phyloP scores from a whole-genome alignment of 208 protist genomes.

The Trypanosoma caninum region DNA sequence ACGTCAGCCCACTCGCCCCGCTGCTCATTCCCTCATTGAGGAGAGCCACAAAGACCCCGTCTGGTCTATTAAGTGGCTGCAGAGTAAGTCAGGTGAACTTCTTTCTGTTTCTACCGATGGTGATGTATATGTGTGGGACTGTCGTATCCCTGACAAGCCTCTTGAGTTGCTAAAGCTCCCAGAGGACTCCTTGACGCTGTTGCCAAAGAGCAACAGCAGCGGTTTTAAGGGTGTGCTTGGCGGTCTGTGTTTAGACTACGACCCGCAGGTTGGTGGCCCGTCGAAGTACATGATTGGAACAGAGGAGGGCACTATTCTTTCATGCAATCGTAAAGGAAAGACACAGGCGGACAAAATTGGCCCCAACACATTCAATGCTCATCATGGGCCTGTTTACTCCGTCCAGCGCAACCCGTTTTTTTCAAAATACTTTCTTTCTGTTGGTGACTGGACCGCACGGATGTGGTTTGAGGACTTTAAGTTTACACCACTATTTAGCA shows the following conservation, averaged over 20 bases:
- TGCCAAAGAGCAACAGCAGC: conserved; percentile 89
- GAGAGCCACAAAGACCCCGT: conserved; percentile 97
- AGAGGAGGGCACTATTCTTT: conserved; percentile 93
- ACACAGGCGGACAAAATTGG: conserved; percentile 91
- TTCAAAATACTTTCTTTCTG: conserved; percentile 96
- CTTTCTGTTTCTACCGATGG: conserved; percentile 95
- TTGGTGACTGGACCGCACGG: conserved; percentile 96
- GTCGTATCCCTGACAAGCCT: conserved; percentile 91
- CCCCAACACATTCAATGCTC: conserved; percentile 93
- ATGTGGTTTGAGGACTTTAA: conserved; percentile 97
- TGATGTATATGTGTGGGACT: conserved; percentile 95
- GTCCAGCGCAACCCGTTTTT: conserved; percentile 94
- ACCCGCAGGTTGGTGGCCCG: conserved; percentile 90
- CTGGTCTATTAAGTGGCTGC: conserved; percentile 95
- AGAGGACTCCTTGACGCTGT: conserved; percentile 82
- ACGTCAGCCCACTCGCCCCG: conserved; percentile 86
- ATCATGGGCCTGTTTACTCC: conserved; percentile 95
- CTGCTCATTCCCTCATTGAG: conserved; percentile 91
- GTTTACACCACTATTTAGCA: conserved; percentile 94
- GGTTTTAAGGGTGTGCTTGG: conserved; percentile 87
- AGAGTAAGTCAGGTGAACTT: conserved; percentile 95
- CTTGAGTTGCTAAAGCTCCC: conserved; percentile 79
- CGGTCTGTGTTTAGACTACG: conserved; percentile 94
- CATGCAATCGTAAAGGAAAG: conserved; percentile 95
- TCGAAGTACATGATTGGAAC: conserved; percentile 97